Conservation (phyloP, 306 rosid species). For the Geum urbanum region DNA sequence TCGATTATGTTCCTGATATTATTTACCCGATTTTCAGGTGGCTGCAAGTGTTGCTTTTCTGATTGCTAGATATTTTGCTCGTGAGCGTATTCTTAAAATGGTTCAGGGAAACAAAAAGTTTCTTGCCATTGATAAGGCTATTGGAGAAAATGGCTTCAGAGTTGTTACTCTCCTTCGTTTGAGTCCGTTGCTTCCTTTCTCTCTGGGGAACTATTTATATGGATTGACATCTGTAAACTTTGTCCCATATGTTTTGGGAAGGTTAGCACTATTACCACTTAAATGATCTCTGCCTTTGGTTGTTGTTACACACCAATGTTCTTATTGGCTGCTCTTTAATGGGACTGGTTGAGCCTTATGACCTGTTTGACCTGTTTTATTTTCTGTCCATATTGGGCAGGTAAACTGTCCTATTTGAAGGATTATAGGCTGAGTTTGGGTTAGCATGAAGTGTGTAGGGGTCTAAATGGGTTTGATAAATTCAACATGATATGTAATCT, state of each 20-base stretch:
- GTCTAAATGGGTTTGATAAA: neutral
- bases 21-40: constrained; percentile 47
- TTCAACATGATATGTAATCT: neutral
- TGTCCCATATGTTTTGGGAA: constrained; percentile 91
- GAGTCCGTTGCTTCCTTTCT: constrained; percentile 96
- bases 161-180: constrained; percentile 93
- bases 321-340: constrained; percentile 1
- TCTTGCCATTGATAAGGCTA: constrained; percentile 93
- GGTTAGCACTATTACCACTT: constrained; percentile 34
- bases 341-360: constrained; percentile 21
- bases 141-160: constrained; percentile 89
- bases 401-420: neutral
- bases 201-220: constrained; percentile 89
- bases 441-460: neutral
- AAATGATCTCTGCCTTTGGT: constrained; percentile 34
- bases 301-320: constrained; percentile 22
- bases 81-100: constrained; percentile 87
- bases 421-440: neutral
- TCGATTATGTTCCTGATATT: constrained; percentile 17
- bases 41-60: constrained; percentile 95
- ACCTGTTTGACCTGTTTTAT: neutral
- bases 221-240: constrained; percentile 96
- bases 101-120: constrained; percentile 94
- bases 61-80: constrained; percentile 95
- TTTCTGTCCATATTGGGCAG: neutral